Percentiles rank a stretch among this genome's conserved stretches.
These are phyloP conservation scores for Paraconiothyrium sp. DNA, from an alignment of 2,329 filamentous ascomycete genomes.

Conservation along the genomic window DNA sequence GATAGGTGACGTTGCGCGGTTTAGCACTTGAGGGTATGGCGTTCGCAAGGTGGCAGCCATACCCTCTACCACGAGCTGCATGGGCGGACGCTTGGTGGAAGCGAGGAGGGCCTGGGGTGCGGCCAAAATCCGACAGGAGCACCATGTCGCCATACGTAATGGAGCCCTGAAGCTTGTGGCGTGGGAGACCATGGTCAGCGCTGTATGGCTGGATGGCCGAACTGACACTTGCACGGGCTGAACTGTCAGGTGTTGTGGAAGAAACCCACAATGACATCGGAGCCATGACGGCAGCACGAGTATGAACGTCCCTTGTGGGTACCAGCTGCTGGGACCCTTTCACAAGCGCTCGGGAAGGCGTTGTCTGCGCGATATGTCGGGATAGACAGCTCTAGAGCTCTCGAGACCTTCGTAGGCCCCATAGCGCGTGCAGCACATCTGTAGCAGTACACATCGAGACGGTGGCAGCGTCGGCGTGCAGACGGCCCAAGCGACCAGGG, in stretches of 20 bases:
- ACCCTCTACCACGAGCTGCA: slow-evolving; percentile 6
- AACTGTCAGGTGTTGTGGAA: background rate
- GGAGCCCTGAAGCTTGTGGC: slow-evolving; percentile 22
- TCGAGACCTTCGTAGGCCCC: background rate
- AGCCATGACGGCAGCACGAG: slow-evolving; percentile 22
- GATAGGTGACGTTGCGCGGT: slow-evolving; percentile 13
- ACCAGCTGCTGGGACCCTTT: background rate
- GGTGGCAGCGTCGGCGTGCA: background rate
- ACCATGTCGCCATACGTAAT: slow-evolving; percentile 39
- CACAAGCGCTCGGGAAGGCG: background rate
- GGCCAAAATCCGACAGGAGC: slow-evolving; percentile 13
- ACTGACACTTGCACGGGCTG: background rate
- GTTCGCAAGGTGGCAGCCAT: slow-evolving; percentile 15
- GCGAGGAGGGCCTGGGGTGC: slow-evolving; percentile 14
- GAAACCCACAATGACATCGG: slow-evolving; percentile 23
- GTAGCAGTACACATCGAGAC: background rate
- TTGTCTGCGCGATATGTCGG: background rate
- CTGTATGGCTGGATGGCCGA: slow-evolving; percentile 33
- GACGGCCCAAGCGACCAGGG: slow-evolving; percentile 2
- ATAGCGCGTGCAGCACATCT: background rate
- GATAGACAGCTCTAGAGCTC: background rate
- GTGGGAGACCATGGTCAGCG: slow-evolving; percentile 23
- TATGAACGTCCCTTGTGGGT: slow-evolving; percentile 1
- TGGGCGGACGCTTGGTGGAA: slow-evolving; percentile 1
- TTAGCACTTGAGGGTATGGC: slow-evolving; percentile 11